A percentile compares a stretch with the other conserved stretches of the same genome.
phyloP scores from a whole-genome alignment of 225 moss, liverwort and hornwort species.

The Lunularia cruciata region DNA sequence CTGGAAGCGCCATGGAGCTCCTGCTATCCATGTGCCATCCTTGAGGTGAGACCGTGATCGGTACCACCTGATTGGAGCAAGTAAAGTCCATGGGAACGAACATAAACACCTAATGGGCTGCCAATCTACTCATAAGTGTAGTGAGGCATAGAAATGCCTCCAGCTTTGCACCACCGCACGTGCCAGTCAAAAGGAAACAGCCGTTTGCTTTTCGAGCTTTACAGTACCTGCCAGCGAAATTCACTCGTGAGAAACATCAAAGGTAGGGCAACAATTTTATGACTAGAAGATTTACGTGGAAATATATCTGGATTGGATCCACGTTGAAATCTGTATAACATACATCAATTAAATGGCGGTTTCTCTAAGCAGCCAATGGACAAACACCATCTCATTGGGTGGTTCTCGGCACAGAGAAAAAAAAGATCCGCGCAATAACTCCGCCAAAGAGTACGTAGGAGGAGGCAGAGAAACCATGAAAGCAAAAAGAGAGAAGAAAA shows the following conservation, averaged over 20 bases:
- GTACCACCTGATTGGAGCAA: neutral
- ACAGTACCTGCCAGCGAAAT: constrained; percentile 24
- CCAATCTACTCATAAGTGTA: constrained; percentile 23
- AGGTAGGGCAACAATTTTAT: too few relatives aligned
- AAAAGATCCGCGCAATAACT: too few relatives aligned
- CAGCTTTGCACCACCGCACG: constrained; percentile 5
- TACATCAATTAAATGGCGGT: too few relatives aligned
- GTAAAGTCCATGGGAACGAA: neutral
- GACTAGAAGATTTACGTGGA: too few relatives aligned
- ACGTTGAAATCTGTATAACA: too few relatives aligned
- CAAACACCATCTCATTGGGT: too few relatives aligned
- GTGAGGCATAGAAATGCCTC: constrained; percentile 19
- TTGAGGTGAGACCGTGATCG: neutral
- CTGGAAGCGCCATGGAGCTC: constrained; percentile 48
- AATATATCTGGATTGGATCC: too few relatives aligned
- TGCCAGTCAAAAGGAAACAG: constrained; percentile 7
- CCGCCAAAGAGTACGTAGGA: too few relatives aligned
- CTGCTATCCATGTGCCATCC: constrained; percentile 13
- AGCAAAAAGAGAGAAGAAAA: too few relatives aligned
- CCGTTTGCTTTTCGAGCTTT: constrained; percentile 3
- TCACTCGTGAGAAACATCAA: neutral
- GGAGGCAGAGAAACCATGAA: too few relatives aligned
- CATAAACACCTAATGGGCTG: neutral
- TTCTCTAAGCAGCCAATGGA: too few relatives aligned
- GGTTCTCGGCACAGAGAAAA: too few relatives aligned